Evolutionary conservation across 495 filamentous ascomycete species (phyloP), one percentile per base, ranked within the genome.

Genomic region (Penicillium angulare): DNA sequence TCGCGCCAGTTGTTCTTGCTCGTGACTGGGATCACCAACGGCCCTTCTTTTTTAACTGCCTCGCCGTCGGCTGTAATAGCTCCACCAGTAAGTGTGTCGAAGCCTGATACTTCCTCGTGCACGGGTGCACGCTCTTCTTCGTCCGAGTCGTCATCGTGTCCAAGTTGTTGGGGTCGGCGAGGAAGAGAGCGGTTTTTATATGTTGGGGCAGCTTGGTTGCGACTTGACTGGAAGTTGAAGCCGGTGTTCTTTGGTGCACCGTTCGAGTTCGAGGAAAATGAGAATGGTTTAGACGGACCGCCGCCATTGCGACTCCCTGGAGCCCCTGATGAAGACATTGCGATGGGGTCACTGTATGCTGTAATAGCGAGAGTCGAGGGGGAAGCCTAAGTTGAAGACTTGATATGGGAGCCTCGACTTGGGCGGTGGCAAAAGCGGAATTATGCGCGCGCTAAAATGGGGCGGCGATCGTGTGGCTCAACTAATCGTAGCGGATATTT

Each of bases 1-100:
- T 84, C 84, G 58, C 83, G 81, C 87, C 87, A 89, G 61, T 90
- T 83, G 42, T 85, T 82, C 62, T 86, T 88, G 64, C 77, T 78
- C 49, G 84, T 75, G 10, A 78, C 78, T 10, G 75, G 74, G 45
- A 93, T 93, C 20, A 89, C 77, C 20, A 88, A 68, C 10, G 79
- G 45, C 77, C 43, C 66, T 63, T 40, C 78, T 74, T 68, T 50
- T 31, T 53, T 62, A 7, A 58, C 53, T 23, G 55, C 44, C 13
- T 52, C 29, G 12, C 64, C 64, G 24, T 75, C 68, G 24, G 69
- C 67, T 9, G 72, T 64, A 33, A 86, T 72, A 9, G 76, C 80
- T 9, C 72, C 78, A 21, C 84, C 84, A 1, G 79, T 76, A 6
- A 67, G 60, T 1, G 73, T 73, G 59, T 86, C 81, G 54, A 88